A percentile compares a stretch with the other conserved stretches of the same genome.
These are phyloP conservation scores for Ceraceosorus guamensis DNA, from an alignment of 1,284 basidiomycete genomes.

Conservation along the genomic window DNA sequence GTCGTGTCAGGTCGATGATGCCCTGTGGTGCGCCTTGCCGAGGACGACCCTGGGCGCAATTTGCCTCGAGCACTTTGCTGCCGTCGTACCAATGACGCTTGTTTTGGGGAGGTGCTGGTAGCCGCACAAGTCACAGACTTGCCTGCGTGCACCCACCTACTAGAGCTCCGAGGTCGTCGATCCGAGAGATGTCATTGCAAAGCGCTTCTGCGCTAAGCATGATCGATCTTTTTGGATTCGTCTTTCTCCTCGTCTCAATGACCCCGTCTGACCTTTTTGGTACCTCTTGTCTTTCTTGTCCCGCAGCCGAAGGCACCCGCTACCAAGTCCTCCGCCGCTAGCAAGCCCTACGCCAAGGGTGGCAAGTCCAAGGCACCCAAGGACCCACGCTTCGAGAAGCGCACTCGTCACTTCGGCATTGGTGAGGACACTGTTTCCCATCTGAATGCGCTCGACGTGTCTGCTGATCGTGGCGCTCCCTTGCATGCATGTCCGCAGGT, in stretches of 20 bases:
- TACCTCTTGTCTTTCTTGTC: slow-evolving; percentile 1
- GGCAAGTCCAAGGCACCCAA: slow-evolving; percentile 58
- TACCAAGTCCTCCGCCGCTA: slow-evolving; percentile 41
- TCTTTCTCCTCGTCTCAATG: slow-evolving; percentile 44
- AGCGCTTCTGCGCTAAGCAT: too few relatives aligned
- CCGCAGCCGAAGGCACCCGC: slow-evolving; percentile 42
- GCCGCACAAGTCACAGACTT: neutral
- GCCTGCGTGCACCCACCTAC: neutral
- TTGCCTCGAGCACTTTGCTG: neutral
- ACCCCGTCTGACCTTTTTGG: slow-evolving; percentile 19
- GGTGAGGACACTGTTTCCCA: slow-evolving; percentile 56
- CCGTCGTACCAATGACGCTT: neutral
- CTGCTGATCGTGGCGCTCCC: neutral
- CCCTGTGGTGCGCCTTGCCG: too few relatives aligned
- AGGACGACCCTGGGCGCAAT: neutral
- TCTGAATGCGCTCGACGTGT: slow-evolving; percentile 3
- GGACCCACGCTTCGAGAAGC: slow-evolving; percentile 93
- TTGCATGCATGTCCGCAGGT: slow-evolving; percentile 54
- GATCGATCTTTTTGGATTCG: neutral
- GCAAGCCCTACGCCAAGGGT: slow-evolving; percentile 43
- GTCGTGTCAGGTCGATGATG: too few relatives aligned
- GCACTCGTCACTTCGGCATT: slow-evolving; percentile 87
- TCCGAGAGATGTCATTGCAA: too few relatives aligned
- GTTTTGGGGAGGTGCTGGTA: neutral
- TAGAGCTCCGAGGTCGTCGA: slow-evolving; percentile 40